A percentile compares a stretch with the other conserved stretches of the same genome.
Conservation (phyloP, 352 stramenopile genomes). For the Phytopythium mirpurense region DNA sequence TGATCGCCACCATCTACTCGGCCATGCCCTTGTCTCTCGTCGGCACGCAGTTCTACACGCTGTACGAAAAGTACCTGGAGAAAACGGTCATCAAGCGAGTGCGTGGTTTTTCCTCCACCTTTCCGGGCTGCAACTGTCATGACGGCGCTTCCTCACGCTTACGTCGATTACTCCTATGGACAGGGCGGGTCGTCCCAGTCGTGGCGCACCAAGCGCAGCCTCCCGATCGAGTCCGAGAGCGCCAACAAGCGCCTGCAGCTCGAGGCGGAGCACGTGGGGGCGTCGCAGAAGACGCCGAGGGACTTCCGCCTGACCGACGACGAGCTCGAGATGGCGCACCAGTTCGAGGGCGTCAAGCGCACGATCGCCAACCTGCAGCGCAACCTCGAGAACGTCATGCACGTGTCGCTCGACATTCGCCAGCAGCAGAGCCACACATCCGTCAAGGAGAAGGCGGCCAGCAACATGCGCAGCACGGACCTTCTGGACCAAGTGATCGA, state of each 20-base stretch:
- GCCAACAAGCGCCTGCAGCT: slow-evolving; percentile 7
- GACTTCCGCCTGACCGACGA: slow-evolving; percentile 38
- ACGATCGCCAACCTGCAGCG: slow-evolving; percentile 51
- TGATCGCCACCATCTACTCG: slow-evolving; percentile 63
- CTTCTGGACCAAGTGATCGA: slow-evolving; percentile 43
- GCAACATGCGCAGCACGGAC: slow-evolving; percentile 16
- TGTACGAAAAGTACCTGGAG: slow-evolving; percentile 67
- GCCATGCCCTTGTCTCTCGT: slow-evolving; percentile 75
- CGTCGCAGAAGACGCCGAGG: slow-evolving; percentile 4
- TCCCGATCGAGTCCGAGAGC: slow-evolving; percentile 11
- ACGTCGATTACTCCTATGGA: too few species aligned
- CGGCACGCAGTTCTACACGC: slow-evolving; percentile 60
- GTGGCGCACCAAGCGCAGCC: slow-evolving; percentile 39
- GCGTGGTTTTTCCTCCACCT: too few species aligned
- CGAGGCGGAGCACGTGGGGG: background rate
- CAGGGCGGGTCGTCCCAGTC: slow-evolving; percentile 52
- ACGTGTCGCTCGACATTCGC: slow-evolving; percentile 21
- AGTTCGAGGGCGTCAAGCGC: slow-evolving; percentile 44
- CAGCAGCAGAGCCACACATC: slow-evolving; percentile 10
- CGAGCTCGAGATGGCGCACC: slow-evolving; percentile 31
- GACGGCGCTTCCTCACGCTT: too few species aligned
- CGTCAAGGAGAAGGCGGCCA: background rate
- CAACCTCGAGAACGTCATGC: slow-evolving; percentile 35
- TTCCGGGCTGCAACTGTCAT: too few species aligned
- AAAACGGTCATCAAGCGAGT: slow-evolving; percentile 55